Conservation (phyloP, 2,329 filamentous ascomycete species). For the Helotiales sp. region DNA sequence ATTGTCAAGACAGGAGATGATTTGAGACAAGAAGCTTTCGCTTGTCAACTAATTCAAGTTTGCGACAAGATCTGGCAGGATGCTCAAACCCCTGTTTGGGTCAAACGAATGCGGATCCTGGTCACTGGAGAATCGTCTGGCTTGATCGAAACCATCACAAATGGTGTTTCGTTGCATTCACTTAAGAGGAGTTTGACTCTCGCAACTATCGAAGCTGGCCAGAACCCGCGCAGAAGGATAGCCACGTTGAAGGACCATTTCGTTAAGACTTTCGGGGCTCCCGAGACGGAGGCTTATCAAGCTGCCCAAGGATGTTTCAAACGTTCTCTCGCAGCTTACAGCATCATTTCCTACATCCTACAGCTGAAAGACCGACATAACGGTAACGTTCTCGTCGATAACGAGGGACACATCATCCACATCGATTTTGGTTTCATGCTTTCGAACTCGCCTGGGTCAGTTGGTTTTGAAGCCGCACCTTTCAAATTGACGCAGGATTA, state of each 20-base stretch:
- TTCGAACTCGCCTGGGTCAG: conserved; percentile 81
- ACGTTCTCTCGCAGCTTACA: conserved; percentile 82
- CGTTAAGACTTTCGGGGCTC: conserved; percentile 75
- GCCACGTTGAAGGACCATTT: conserved; percentile 84
- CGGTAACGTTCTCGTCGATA: conserved; percentile 84
- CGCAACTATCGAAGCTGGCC: conserved; percentile 72
- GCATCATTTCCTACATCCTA: conserved; percentile 81
- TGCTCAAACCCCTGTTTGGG: conserved; percentile 78
- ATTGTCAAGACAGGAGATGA: conserved; percentile 88
- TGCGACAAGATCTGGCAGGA: conserved; percentile 84
- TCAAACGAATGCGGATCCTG: conserved; percentile 84
- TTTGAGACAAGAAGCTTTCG: conserved; percentile 83
- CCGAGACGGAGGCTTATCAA: conserved; percentile 70
- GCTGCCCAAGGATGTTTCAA: conserved; percentile 80
- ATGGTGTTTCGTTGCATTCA: conserved; percentile 85
- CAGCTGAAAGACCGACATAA: conserved; percentile 88
- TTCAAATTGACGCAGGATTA: conserved; percentile 89
- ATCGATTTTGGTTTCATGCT: conserved; percentile 93
- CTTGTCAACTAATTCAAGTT: conserved; percentile 81
- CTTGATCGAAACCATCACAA: conserved; percentile 86
- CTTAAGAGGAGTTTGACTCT: conserved; percentile 82
- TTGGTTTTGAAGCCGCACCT: conserved; percentile 84
- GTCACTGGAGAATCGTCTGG: conserved; percentile 86
- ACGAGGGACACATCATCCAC: conserved; percentile 84
- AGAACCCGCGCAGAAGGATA: conserved; percentile 75